These are phyloP conservation scores for Neoboletus subvelutipes DNA, from an alignment of 768 basidiomycete genomes.

Conservation along the genomic window DNA sequence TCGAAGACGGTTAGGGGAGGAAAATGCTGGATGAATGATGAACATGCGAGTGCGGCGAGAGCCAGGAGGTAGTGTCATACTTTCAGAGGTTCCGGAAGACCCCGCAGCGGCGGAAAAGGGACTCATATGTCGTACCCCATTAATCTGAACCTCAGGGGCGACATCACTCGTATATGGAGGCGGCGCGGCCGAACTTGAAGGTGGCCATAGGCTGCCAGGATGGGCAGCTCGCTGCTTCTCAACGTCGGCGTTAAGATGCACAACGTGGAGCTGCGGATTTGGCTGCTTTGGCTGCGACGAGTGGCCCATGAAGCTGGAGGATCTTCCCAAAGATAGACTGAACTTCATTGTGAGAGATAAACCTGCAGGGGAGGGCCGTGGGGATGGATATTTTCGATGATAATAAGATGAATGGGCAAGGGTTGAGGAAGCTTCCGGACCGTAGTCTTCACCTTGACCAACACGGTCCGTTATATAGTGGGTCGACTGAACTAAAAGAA, in stretches of 20 bases:
- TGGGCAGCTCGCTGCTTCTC: constrained; percentile 2
- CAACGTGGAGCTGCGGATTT: constrained; percentile 7
- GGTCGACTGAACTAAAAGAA: neutral
- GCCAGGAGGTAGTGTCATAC: constrained; percentile 22
- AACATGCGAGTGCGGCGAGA: constrained; percentile 25
- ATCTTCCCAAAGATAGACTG: constrained; percentile 3
- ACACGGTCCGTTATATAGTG: neutral
- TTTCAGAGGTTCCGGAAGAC: constrained; percentile 8
- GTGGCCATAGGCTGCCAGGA: neutral
- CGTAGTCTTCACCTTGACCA: too few species aligned
- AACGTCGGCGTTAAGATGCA: neutral
- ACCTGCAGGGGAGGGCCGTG: neutral
- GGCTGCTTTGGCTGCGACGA: constrained; percentile 10
- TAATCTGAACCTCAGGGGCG: constrained; percentile 7
- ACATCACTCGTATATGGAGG: constrained; percentile 25
- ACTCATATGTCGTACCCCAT: neutral
- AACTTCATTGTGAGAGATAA: constrained; percentile 3
- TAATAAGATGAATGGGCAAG: neutral
- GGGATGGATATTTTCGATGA: neutral
- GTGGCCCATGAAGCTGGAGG: constrained; percentile 8
- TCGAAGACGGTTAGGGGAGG: constrained; percentile 16
- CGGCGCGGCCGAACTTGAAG: constrained; percentile 12
- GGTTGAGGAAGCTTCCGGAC: neutral
- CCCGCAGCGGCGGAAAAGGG: constrained; percentile 4
- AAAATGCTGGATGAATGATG: constrained; percentile 20